Base-by-base conservation (phyloP, 257 asterid genomes). In the Scutellaria barbata region DNA sequence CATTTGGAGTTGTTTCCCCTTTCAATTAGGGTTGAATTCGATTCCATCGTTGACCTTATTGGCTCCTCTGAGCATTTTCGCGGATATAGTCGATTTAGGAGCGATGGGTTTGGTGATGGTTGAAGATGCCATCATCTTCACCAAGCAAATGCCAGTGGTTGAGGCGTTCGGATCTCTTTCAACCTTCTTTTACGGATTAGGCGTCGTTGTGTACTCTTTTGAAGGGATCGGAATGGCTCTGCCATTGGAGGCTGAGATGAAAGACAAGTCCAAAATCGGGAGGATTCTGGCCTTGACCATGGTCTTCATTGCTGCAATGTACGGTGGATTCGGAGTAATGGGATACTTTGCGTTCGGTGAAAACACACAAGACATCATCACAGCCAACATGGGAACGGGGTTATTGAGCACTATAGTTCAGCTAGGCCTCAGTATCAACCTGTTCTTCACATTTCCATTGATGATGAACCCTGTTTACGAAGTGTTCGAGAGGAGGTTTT, bases 381-480 rank as follows among this genome's bases (percentile, higher is more conserved):
- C 98, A 1, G 86, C 93, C 11, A 92, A 92, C 81, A 85, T 92
- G 82, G 97, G 96, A 10, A 81, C 59, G 42, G 97, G 97, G 9
- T 1, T 82, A 47, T 5, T 92, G 68, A 90, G 95, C 62, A 81
- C 75, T 7, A 8, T 88, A 43, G 96, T 92, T 18, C 97, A 90
- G 81, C 45, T 90, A 9, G 96, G 96, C 7, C 83, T 92, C 10
- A 78, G 87, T 48, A 68, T 90, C 5, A 92, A 92, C 73, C 73
- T 90, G 55, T 92, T 92, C 83, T 81, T 90, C 20, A 81, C 95
- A 0, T 86, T 90, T 47, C 97, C 98, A 0, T 56, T 86, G 79
- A 90, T 92, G 98, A 92, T 92, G 97, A 87, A 92, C 73, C 97
- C 98, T 0, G 97, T 92, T 18, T 90, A 85, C 64, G 98, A 92